Evolutionary conservation across 208 protist species (phyloP).

Genomic region (Balamuthia mandrillaris): DNA sequence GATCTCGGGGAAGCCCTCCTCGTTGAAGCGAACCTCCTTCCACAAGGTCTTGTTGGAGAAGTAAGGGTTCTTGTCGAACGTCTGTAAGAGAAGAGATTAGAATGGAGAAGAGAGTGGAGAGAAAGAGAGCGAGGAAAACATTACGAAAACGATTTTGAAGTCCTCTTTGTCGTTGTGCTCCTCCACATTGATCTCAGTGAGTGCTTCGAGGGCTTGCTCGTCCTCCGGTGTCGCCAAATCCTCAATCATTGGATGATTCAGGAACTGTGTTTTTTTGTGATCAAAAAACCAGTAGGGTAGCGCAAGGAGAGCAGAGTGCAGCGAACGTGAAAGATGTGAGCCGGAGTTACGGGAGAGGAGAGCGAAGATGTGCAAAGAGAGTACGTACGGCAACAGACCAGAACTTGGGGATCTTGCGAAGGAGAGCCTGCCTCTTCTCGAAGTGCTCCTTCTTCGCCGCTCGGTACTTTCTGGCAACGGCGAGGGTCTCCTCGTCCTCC

Average conservation of each 20-base stretch:
- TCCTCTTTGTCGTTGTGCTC: background rate
- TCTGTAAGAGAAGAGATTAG: background rate
- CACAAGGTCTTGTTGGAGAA: constrained; percentile 18
- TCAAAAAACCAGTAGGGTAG: background rate
- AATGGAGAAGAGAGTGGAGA: background rate
- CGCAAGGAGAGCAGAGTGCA: background rate
- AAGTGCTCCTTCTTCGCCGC: too few relatives aligned
- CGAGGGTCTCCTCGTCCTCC: too few relatives aligned
- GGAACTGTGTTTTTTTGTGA: background rate
- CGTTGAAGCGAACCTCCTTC: constrained; percentile 6
- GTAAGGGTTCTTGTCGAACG: constrained; percentile 33
- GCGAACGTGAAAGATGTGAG: background rate
- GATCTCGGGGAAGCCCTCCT: background rate
- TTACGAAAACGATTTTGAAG: constrained; percentile 19
- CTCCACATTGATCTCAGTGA: background rate
- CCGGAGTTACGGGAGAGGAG: background rate
- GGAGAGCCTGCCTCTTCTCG: background rate
- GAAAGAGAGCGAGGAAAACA: background rate
- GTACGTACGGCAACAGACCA: background rate
- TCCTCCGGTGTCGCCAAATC: background rate
- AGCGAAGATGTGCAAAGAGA: background rate
- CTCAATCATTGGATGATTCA: background rate
- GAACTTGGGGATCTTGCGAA: background rate
- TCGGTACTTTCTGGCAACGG: too few relatives aligned
- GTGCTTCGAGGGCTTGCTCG: background rate